These are phyloP conservation scores for Tuber microsphaerosporum DNA, from an alignment of 495 filamentous ascomycete genomes.

Conservation along the genomic window DNA sequence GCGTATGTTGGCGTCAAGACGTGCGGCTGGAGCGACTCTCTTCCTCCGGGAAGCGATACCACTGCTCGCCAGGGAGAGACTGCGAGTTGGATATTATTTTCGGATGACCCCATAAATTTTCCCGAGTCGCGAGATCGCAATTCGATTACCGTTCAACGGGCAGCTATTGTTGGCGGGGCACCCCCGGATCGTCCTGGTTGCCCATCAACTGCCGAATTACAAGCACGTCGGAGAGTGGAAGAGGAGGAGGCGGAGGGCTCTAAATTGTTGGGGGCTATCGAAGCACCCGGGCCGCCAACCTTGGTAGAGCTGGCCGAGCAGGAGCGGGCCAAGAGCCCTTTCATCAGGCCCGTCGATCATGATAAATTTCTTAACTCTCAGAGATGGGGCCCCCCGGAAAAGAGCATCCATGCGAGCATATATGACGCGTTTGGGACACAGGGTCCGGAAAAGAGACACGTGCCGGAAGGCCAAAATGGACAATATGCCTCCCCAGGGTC, in stretches of 20 bases:
- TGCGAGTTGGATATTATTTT: slow-evolving; percentile 34
- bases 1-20: slow-evolving; percentile 33
- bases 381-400: slow-evolving; percentile 25
- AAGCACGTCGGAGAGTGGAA: slow-evolving; percentile 16
- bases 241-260: slow-evolving; percentile 14
- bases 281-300: slow-evolving; percentile 17
- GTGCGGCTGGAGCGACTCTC: slow-evolving; percentile 33
- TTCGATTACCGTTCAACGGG: slow-evolving; percentile 28
- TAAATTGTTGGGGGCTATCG: slow-evolving; percentile 7
- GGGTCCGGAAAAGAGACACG: slow-evolving; percentile 7
- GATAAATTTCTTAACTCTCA: slow-evolving; percentile 31
- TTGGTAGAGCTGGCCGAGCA: slow-evolving; percentile 25
- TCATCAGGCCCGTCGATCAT: slow-evolving; percentile 30
- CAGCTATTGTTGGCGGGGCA: slow-evolving; percentile 26
- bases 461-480: background rate
- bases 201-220: slow-evolving; percentile 14
- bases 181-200: slow-evolving; percentile 16
- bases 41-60: slow-evolving; percentile 25
- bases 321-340: slow-evolving; percentile 19
- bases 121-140: slow-evolving; percentile 24
- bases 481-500: background rate
- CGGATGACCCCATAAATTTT: slow-evolving; percentile 29
- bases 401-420: slow-evolving; percentile 25
- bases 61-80: slow-evolving; percentile 29
- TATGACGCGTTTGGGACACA: slow-evolving; percentile 18